A percentile compares a stretch with the other conserved stretches of the same genome.
These are phyloP conservation scores for Candida dajiaensis DNA, from an alignment of 805 yeast species.

Conservation along the genomic window DNA sequence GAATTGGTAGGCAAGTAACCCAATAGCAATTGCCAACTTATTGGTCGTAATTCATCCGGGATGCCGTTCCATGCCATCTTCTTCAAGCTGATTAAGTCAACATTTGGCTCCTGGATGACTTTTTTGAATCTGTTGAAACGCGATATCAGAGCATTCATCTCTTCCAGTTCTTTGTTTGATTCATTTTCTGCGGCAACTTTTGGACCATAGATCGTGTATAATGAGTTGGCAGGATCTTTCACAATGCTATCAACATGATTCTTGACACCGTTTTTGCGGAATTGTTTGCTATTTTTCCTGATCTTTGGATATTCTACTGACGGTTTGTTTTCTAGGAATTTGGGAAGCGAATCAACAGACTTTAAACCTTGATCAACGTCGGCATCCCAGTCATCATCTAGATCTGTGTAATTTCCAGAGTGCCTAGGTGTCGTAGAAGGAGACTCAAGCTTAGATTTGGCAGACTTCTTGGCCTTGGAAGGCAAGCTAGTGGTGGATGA, in stretches of 20 bases:
- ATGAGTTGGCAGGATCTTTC: constrained; percentile 27
- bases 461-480: constrained; percentile 8
- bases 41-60: constrained; percentile 73
- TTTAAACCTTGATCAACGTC: constrained; percentile 41
- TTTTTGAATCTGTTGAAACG: constrained; percentile 63
- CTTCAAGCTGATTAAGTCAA: constrained; percentile 65
- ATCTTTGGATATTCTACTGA: constrained; percentile 23
- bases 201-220: constrained; percentile 38
- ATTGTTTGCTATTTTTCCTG: constrained; percentile 22
- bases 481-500: constrained; percentile 14
- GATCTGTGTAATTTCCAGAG: constrained; percentile 49
- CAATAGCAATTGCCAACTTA: constrained; percentile 82
- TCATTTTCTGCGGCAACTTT: constrained; percentile 32
- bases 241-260: constrained; percentile 18
- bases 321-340: constrained; percentile 24
- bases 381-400: constrained; percentile 94
- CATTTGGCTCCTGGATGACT: constrained; percentile 43
- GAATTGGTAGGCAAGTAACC: constrained; percentile 89
- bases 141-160: constrained; percentile 52
- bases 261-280: constrained; percentile 12
- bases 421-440: constrained; percentile 21
- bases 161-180: constrained; percentile 42
- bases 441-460: constrained; percentile 8
- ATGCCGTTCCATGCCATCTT: constrained; percentile 93
- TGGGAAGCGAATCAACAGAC: constrained; percentile 24